Evolutionary conservation across 2,329 filamentous ascomycete genomes (phyloP).

Genomic region (Stachybotrys echinatus): DNA sequence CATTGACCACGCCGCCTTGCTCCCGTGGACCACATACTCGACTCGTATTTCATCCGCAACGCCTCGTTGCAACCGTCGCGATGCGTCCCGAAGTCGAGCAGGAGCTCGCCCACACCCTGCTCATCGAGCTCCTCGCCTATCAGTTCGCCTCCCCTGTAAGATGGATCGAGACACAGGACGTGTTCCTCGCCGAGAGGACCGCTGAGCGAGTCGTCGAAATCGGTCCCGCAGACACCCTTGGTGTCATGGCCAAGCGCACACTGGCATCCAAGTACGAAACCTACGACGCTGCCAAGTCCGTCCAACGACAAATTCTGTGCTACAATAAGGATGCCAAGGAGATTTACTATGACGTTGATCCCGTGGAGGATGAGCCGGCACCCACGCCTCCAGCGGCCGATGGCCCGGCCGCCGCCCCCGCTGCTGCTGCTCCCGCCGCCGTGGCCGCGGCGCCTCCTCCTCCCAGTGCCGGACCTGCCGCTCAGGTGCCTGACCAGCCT

Average conservation of each 20-base stretch:
- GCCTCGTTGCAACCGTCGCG: constrained; percentile 30
- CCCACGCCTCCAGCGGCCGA: constrained; percentile 45
- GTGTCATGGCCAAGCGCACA: constrained; percentile 95
- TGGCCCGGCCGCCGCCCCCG: constrained; percentile 46
- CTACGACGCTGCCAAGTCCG: constrained; percentile 93
- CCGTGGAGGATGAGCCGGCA: constrained; percentile 83
- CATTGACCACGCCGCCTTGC: too few relatives aligned
- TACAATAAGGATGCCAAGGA: constrained; percentile 99
- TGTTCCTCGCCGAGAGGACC: constrained; percentile 91
- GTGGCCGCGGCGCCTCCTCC: constrained; percentile 53
- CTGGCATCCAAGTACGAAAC: constrained; percentile 97
- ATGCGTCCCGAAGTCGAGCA: constrained; percentile 99
- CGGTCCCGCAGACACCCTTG: constrained; percentile 92
- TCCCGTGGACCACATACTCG: too few relatives aligned
- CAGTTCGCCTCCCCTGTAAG: constrained; percentile 97
- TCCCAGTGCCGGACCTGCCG: constrained; percentile 77
- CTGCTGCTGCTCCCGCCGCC: constrained; percentile 48
- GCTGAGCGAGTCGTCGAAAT: constrained; percentile 98
- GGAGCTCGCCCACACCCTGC: constrained; percentile 95
- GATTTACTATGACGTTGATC: constrained; percentile 98
- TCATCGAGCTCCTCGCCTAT: constrained; percentile 97
- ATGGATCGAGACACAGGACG: constrained; percentile 99
- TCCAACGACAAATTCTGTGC: constrained; percentile 95
- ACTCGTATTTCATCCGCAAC: neutral
- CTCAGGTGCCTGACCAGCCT: constrained; percentile 78